These are phyloP conservation scores for Paecilomyces niveus DNA, from an alignment of 2,329 filamentous ascomycete species.

Conservation along the genomic window DNA sequence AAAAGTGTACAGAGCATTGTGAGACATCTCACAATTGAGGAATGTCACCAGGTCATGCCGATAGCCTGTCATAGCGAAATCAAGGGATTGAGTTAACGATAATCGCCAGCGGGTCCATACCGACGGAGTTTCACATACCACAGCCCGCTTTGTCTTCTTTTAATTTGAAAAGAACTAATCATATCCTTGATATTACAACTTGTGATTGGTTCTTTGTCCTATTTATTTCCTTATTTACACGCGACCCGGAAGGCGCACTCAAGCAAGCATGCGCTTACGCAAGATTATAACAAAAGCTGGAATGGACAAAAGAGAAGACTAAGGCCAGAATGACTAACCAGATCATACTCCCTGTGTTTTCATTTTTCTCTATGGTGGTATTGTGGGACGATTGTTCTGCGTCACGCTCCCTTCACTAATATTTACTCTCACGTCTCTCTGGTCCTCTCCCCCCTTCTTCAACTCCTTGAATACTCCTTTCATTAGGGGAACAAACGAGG, in stretches of 20 bases:
- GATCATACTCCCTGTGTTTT: not conserved
- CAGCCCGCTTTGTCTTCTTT: not conserved
- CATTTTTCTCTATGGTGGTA: not conserved
- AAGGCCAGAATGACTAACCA: not conserved
- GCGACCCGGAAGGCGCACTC: not conserved
- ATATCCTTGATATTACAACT: not conserved
- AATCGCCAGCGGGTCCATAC: not conserved
- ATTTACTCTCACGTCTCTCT: not conserved
- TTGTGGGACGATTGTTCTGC: not conserved
- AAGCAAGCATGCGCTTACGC: not conserved
- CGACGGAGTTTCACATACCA: constrained; percentile 6
- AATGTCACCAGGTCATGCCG: constrained; percentile 2
- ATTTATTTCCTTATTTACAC: not conserved
- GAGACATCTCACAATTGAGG: constrained; percentile 7
- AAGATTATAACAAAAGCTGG: not conserved
- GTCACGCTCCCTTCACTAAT: not conserved
- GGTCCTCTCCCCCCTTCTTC: not conserved
- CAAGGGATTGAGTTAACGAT: not conserved
- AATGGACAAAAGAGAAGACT: not conserved
- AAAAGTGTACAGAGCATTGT: not conserved
- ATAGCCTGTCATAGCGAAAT: not conserved
- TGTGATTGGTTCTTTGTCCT: not conserved
- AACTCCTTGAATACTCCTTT: not conserved
- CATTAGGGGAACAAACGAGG: not conserved
- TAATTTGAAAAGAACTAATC: not conserved